Conservation (phyloP, 257 asterid genomes). For the Nicotiana knightiana region DNA sequence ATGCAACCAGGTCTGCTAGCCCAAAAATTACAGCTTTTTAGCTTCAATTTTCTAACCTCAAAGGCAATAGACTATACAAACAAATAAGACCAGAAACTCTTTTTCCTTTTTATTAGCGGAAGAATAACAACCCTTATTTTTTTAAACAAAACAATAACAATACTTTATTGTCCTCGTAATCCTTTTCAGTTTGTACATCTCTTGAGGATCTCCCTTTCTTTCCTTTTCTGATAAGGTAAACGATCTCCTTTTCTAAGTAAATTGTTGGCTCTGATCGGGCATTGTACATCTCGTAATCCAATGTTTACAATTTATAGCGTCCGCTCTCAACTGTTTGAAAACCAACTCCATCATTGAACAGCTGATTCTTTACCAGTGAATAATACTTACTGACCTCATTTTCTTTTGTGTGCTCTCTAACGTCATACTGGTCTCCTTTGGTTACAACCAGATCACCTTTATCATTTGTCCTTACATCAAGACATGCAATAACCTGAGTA, state of each 20-base stretch:
- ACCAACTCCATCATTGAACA: neutral
- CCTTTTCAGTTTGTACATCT: neutral
- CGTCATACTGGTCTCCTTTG: slow-evolving; percentile 98
- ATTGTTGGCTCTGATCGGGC: neutral
- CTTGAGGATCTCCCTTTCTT: neutral
- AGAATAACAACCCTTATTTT: neutral
- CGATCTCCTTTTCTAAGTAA: neutral
- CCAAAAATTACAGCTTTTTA: neutral
- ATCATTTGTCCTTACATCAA: slow-evolving; percentile 94
- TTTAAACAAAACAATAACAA: neutral
- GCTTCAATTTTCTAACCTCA: neutral
- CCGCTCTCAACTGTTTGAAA: neutral
- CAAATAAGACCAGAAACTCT: neutral
- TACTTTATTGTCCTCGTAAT: neutral
- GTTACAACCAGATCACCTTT: slow-evolving; percentile 92
- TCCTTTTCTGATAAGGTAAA: too few relatives aligned
- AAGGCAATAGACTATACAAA: neutral
- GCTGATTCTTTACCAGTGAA: neutral
- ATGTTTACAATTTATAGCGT: neutral
- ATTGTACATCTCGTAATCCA: too few relatives aligned
- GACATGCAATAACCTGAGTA: slow-evolving; percentile 95
- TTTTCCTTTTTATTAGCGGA: neutral
- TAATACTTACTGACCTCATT: slow-evolving; percentile 53
- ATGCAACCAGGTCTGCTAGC: neutral
- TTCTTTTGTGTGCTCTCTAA: slow-evolving; percentile 66